Evolutionary conservation across 1,139 yeast species (phyloP), one percentile per base, ranked within the genome.

Genomic region (Magnusiomyces sp.): DNA sequence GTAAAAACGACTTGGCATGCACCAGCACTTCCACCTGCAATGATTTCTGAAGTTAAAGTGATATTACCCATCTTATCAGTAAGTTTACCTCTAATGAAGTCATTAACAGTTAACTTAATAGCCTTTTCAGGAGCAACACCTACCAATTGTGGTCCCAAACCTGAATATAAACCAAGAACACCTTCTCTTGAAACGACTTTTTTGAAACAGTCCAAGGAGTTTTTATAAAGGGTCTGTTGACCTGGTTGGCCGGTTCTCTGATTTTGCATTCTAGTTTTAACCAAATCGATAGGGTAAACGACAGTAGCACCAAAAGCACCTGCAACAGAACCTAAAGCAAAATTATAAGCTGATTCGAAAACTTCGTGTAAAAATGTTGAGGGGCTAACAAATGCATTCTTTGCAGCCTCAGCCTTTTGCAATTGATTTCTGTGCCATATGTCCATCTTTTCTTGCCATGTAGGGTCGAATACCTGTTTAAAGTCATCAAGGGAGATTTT

Each of bases 71-170:
- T 70, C 49, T 68, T 64, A 49, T 76, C 73, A 29, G 88, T 76
- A 58, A 94, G 81, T 54, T 80, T 74, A 45, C 81, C 81, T 62
- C 97, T 79, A 51, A 90, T 81, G 56, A 86, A 73, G 65, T 92
- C 98, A 68, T 92, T 92, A 46, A 92, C 95, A 0, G 97, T 90
- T 58, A 92, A 78, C 70, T 92, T 92, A 63, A 92, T 92, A 47
- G 97, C 98, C 72, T 92, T 92, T 69, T 92, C 98, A 2, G 98
- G 98, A 0, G 97, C 97, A 47, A 92, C 97, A 56, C 98, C 98
- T 44, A 92, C 81, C 60, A 92, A 73, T 69, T 92, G 98, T 36
- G 97, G 97, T 11, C 88, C 89, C 51, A 92, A 74, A 51, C 98
- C 98, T 11, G 95, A 83, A 68, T 92, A 92, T 51, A 92, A 75